Conservation (phyloP, 805 yeast genomes). For the Yarrowia deformans region DNA sequence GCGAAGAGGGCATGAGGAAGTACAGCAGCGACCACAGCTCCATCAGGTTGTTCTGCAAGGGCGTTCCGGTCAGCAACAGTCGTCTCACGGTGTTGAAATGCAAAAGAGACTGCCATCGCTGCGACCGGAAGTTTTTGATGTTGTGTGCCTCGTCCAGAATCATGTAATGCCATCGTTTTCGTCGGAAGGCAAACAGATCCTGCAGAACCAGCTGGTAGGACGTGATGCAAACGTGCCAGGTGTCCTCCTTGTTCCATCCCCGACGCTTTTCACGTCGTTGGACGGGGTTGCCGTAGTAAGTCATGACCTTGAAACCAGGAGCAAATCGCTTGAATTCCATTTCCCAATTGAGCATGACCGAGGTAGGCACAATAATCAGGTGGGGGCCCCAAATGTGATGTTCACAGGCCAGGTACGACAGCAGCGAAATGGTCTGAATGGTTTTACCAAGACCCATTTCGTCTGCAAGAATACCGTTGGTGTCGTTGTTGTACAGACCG, state of each 20-base stretch:
- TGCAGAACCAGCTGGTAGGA: slow-evolving; percentile 98
- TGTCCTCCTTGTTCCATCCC: slow-evolving; percentile 97
- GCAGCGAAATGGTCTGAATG: slow-evolving; percentile 88
- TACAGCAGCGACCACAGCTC: slow-evolving; percentile 96
- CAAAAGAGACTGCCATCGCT: slow-evolving; percentile 94
- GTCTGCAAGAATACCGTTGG: slow-evolving; percentile 97
- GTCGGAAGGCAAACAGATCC: slow-evolving; percentile 90
- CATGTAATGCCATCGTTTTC: slow-evolving; percentile 90
- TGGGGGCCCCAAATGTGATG: slow-evolving; percentile 98
- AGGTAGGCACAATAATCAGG: slow-evolving; percentile 94
- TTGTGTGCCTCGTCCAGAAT: slow-evolving; percentile 94
- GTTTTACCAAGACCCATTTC: slow-evolving; percentile 99
- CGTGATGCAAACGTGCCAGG: slow-evolving; percentile 96
- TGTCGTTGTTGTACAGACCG: slow-evolving; percentile 85
- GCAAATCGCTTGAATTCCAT: slow-evolving; percentile 99
- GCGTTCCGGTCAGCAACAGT: slow-evolving; percentile 92
- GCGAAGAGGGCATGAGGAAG: slow-evolving; percentile 92
- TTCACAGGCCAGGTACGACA: slow-evolving; percentile 90
- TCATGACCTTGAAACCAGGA: slow-evolving; percentile 94
- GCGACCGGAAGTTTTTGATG: slow-evolving; percentile 93
- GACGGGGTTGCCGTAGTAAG: slow-evolving; percentile 96
- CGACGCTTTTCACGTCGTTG: slow-evolving; percentile 94
- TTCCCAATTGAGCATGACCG: slow-evolving; percentile 98
- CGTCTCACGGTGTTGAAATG: slow-evolving; percentile 94
- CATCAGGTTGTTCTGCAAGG: slow-evolving; percentile 91